phyloP scores from a whole-genome alignment of 495 filamentous ascomycete genomes.

The Penicillium parvum region DNA sequence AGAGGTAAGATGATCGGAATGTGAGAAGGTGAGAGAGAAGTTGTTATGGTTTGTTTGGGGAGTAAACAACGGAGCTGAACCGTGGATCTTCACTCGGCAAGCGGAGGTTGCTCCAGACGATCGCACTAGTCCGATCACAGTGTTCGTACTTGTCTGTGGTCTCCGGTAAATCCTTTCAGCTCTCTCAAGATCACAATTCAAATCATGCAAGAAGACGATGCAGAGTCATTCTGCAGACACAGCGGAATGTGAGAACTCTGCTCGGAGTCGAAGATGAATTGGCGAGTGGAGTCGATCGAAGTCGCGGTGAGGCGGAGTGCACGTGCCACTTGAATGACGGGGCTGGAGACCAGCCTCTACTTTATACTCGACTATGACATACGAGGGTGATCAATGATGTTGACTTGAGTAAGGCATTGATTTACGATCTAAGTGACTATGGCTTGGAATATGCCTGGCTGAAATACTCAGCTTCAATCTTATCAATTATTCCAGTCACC shows the following conservation, averaged over 20 bases:
- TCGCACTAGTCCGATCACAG: constrained; percentile 22
- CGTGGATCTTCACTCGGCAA: constrained; percentile 32
- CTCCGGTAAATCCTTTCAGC: neutral
- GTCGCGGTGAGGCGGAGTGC: constrained; percentile 38
- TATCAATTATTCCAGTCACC: too few relatives aligned
- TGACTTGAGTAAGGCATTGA: too few relatives aligned
- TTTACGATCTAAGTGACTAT: too few relatives aligned
- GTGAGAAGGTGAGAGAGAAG: constrained; percentile 3
- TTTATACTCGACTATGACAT: too few relatives aligned
- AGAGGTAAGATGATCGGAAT: constrained; percentile 7
- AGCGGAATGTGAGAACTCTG: constrained; percentile 13
- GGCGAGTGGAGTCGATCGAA: constrained; percentile 34
- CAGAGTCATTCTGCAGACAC: neutral
- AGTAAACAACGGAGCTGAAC: constrained; percentile 39
- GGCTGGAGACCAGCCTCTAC: constrained; percentile 16
- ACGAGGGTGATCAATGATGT: too few relatives aligned
- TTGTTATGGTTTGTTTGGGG: constrained; percentile 31
- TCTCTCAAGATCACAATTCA: neutral
- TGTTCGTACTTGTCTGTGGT: too few relatives aligned
- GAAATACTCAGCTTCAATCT: too few relatives aligned
- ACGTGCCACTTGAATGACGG: constrained; percentile 28
- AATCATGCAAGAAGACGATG: too few relatives aligned
- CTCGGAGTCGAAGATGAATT: constrained; percentile 9
- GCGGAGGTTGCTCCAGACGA: constrained; percentile 30
- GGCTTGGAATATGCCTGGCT: too few relatives aligned